phyloP scores from a whole-genome alignment of 2,329 filamentous ascomycete genomes.

The Penicillium italicum region DNA sequence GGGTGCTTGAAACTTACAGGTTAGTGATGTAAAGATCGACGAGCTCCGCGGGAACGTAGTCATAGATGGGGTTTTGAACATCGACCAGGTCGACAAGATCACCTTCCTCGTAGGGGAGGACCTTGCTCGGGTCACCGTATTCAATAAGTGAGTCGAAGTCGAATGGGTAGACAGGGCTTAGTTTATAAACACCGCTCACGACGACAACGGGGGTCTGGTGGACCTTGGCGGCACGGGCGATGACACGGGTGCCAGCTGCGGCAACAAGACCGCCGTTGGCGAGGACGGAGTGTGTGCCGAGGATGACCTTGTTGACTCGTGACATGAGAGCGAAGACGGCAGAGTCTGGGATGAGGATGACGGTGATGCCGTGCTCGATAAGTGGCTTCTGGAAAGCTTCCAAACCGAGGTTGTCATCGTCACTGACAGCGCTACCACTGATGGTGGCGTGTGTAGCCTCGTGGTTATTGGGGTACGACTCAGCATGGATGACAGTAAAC shows the following conservation, averaged over 20 bases:
- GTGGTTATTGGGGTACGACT: conserved; percentile 68
- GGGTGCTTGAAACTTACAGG: conserved; percentile 52
- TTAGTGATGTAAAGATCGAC: conserved; percentile 68
- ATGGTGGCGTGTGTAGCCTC: conserved; percentile 60
- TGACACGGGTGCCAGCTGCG: conserved; percentile 75
- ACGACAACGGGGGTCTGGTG: conserved; percentile 83
- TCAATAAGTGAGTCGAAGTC: conserved; percentile 79
- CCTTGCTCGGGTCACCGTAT: conserved; percentile 74
- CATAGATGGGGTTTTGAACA: conserved; percentile 73
- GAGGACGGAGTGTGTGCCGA: conserved; percentile 81
- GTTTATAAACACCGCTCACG: conserved; percentile 86
- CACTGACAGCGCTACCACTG: conserved; percentile 50
- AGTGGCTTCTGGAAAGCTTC: conserved; percentile 72
- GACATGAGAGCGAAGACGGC: conserved; percentile 93
- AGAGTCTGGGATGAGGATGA: conserved; percentile 79
- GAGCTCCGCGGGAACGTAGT: conserved; percentile 75
- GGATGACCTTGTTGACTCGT: conserved; percentile 88
- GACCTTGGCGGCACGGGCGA: conserved; percentile 79
- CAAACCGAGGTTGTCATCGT: conserved; percentile 47
- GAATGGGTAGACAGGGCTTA: conserved; percentile 85
- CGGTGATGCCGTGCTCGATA: conserved; percentile 70
- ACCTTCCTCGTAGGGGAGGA: conserved; percentile 75
- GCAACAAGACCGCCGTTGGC: conserved; percentile 84
- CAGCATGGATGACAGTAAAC: conserved; percentile 84
- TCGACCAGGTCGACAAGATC: conserved; percentile 73